Base-by-base conservation (phyloP, 1,284 basidiomycete species). In the Veloporphyrellus conicus region DNA sequence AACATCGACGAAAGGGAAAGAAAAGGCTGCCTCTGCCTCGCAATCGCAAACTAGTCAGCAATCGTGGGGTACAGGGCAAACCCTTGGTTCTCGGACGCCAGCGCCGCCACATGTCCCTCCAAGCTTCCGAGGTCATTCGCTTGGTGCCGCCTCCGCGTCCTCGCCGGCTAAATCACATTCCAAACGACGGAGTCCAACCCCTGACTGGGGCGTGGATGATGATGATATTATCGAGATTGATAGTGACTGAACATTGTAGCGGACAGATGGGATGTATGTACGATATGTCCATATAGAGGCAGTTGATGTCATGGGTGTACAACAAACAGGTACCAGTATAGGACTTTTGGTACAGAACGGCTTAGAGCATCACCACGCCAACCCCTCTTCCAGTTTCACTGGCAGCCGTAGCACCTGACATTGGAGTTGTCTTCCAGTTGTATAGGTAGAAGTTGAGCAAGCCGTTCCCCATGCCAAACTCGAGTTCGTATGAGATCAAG, bases 391-490 rank as follows among this genome's bases (percentile, higher is more conserved):
- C 89, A 25, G 81, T 71, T 14, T 73, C 66, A 16, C 76, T 72
- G 19, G 75, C 69, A 7, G 73, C 55, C 18, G 71, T 73, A 53
- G 83, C 67, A 10, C 91, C 91, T 43, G 90, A 82, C 48, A 94
- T 69, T 11, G 81, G 75, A 8, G 81, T 71, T n/a, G 90, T 92
- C 54, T 84, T 77, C 90, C 91, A 95, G 67, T 95, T 95, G 71
- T 93, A 97, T 45, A 97, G 71, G 68, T 97, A 96, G 68, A 86
- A 91, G 57, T 91, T 88, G 38, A 98, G 75, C 64, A 87, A 79
- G 3, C 94, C 94, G 62, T 96, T 90, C 3, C 94, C 94, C 6
- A 77, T 73, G 8, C 92, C 94, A 60, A 97, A 98, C 88, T 95
- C 62, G 34, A 45, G 41, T 48, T 25, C 20, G 27, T 41, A 29